Base-by-base conservation (phyloP, 371 early-diverging fungal genomes). In the Batrachochytrium dendrobatidis region DNA sequence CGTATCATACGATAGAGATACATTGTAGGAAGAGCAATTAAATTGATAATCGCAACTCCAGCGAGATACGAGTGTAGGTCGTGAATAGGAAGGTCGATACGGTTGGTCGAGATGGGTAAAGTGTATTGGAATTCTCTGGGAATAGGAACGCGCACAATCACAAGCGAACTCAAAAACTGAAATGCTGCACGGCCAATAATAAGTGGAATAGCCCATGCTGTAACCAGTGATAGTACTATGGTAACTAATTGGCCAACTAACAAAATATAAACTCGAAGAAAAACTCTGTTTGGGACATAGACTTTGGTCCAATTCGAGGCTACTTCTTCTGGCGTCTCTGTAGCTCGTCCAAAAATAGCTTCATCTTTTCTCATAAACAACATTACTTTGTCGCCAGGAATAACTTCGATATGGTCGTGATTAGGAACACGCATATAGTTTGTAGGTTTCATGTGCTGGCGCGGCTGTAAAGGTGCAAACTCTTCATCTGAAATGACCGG, bases 371-470 rank as follows among this genome's bases (percentile, higher is more conserved):
- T 29, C 67, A 77, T 65, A 12, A 70, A 72, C 4, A 77, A 46
- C 58, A 79, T 54, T 59, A 79, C 71, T 46, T 58, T 59, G 26
- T 66, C 52, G 2, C 67, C 62, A 1, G 75, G 77, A 28, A 72
- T 64, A 29, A 77, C 63, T 46, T 74, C 72, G 17, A 77, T 63
- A 49, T 69, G 70, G 54, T 79, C 80, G 43, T 73, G 71, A 46
- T 76, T 75, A 3, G 80, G 80, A 12, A 75, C 80, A 10, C 77
- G 67, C 58, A 79, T 53, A 53, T 63, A 77, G n/a, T n/a, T n/a
- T n/a, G 6, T 61, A 62, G 22, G 51, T 56, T 26, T 56, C 62
- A 12, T 68, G 56, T 17, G 29, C 30, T n/a, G 55, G 60, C n/a
- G n/a, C n/a, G n/a, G n/a, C n/a, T n/a, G n/a, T n/a, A n/a, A n/a